Evolutionary conservation across 2,329 filamentous ascomycete genomes (phyloP), one percentile per base, ranked within the genome.

Genomic region (Pseudogymnoascus sp.): DNA sequence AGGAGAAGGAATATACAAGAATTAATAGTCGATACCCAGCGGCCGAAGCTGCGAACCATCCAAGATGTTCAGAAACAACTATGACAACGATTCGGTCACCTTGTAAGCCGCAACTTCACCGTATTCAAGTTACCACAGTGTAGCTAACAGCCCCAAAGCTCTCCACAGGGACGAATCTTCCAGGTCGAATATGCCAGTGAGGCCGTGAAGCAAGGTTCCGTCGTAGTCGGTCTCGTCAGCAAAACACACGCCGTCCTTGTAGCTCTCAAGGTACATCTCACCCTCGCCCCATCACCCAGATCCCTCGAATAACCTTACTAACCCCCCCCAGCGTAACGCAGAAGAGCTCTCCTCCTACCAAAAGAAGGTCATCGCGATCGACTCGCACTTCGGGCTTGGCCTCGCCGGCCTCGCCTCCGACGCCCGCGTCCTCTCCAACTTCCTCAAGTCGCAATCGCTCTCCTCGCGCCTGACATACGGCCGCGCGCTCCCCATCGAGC

Each of bases 281-380:
- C 48, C 10, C 66, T 64, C 42, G 15, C 35, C 63, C 13, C 12
- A 40, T n/a, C 55, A 18, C 12, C 8, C 27, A 36, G 33, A 40
- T 27, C 37, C 42, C 27, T 15, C 12, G 25, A 59, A 13, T n/a
- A 5, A 37, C n/a, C 40, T 18, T 64, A 58, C 67, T 67, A 33
- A 69, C 33, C 37, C 39, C 29, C 40, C 61, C 6, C 72, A 97
- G 94, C 88, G 94, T 79, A 97, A 97, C 74, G 94, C 94, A 76
- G 94, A 99, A 84, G 94, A 99, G 79, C 88, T 99, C 64, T 99
- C 94, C 65, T 97, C 94, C 60, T 99, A 99, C 84, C 94, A 99
- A 80, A 97, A 97, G 85, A 99, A 99, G 82, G 87, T 99, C 74
- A 97, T 99, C 77, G 85, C 88, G 71, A 88, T 99, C 78, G 94